These are phyloP conservation scores for Picea abies DNA, from an alignment of 83 land plant genomes.

Conservation along the genomic window DNA sequence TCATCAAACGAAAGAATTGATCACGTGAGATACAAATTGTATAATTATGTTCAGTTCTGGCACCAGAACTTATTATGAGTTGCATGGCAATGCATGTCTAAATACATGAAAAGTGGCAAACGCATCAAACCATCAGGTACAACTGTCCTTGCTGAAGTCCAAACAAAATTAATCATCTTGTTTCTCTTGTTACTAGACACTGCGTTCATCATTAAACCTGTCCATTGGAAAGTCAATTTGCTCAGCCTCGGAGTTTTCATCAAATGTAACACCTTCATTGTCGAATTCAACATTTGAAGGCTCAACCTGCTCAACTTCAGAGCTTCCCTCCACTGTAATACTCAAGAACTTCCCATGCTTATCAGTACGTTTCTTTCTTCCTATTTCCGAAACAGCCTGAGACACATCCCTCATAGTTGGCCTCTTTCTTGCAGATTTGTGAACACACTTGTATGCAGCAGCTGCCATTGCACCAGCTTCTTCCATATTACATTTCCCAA, in stretches of 20 bases:
- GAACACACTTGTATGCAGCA: constrained; percentile 72
- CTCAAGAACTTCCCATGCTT: constrained; percentile 36
- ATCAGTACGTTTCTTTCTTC: constrained; percentile 38
- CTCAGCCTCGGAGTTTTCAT: constrained; percentile 4
- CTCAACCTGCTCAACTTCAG: constrained; percentile 45
- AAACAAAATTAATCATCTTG: not conserved
- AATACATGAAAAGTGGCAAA: not conserved
- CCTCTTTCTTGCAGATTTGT: constrained; percentile 55
- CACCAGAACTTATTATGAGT: not conserved
- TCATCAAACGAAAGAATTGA: not conserved
- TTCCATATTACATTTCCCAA: constrained; percentile 54
- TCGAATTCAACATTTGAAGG: constrained; percentile 8
- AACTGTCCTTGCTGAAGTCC: not conserved
- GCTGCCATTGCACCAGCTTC: constrained; percentile 71
- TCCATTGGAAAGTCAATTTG: not conserved
- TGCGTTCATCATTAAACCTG: not conserved
- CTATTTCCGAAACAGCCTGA: constrained; percentile 53
- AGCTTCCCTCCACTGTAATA: constrained; percentile 22
- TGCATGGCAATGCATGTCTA: constrained; percentile 4
- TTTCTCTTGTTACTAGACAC: not conserved
- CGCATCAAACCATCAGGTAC: not conserved
- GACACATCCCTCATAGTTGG: constrained; percentile 79
- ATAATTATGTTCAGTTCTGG: not conserved
- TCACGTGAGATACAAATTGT: not conserved
- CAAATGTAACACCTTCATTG: not conserved